phyloP scores from a whole-genome alignment of 2,329 filamentous ascomycete genomes.

The Ceratocystis alfenasii region DNA sequence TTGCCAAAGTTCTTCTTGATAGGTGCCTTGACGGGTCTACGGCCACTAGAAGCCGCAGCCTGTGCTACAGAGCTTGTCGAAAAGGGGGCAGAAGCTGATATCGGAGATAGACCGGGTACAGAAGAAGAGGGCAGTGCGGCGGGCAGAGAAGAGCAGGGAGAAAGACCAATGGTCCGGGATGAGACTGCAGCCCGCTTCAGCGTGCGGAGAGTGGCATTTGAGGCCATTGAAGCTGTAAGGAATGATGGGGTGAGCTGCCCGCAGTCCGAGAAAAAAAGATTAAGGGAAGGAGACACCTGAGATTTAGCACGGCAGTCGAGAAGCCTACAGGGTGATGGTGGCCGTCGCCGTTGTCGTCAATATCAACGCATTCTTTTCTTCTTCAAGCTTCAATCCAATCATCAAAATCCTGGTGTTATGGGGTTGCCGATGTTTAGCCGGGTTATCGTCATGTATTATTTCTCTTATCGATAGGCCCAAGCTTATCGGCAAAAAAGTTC shows the following conservation, averaged over 20 bases:
- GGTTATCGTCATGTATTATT: not conserved
- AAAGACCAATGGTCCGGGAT: slow-evolving; percentile 27
- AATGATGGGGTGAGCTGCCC: not conserved
- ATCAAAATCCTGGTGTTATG: slow-evolving; percentile 8
- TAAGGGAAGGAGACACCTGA: not conserved
- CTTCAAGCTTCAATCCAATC: slow-evolving; percentile 1
- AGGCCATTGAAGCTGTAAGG: slow-evolving; percentile 29
- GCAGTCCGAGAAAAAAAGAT: not conserved
- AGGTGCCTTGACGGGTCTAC: slow-evolving; percentile 31
- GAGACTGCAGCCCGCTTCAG: slow-evolving; percentile 31
- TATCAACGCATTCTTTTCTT: not conserved
- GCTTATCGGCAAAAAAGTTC: slow-evolving; percentile 21
- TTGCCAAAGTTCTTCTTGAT: slow-evolving; percentile 43
- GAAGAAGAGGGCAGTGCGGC: slow-evolving; percentile 25
- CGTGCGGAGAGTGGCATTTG: slow-evolving; percentile 35
- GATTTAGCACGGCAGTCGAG: not conserved
- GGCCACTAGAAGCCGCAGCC: slow-evolving; percentile 25
- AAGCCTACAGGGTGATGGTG: not conserved
- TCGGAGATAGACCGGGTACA: not conserved
- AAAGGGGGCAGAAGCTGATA: slow-evolving; percentile 31
- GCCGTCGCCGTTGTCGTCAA: not conserved
- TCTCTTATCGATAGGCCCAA: slow-evolving; percentile 17
- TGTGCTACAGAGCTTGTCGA: slow-evolving; percentile 30
- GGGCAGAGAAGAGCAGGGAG: not conserved
- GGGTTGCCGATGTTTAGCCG: slow-evolving; percentile 8